Evolutionary conservation across 768 basidiomycete genomes (phyloP).

Genomic region (Naganishia antarctica): DNA sequence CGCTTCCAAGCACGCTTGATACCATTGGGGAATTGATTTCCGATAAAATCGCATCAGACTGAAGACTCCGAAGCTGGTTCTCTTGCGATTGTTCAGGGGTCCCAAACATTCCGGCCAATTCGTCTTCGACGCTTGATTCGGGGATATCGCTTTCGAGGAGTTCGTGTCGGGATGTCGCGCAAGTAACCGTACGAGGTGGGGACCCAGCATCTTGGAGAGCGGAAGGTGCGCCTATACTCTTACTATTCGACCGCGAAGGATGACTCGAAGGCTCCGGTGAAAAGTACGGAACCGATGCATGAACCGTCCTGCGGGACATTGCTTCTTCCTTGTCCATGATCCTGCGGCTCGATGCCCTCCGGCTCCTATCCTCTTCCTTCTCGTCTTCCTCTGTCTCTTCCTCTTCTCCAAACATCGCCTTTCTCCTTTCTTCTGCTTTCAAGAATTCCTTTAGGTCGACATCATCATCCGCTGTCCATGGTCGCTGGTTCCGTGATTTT

Average conservation of each 20-base stretch:
- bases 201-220: neutral
- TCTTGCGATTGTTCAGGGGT: neutral
- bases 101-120: neutral
- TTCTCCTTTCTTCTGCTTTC: slow-evolving; percentile 16
- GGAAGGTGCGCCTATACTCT: neutral
- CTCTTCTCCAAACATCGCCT: slow-evolving; percentile 7
- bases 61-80: neutral
- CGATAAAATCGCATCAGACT: neutral
- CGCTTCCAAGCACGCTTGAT: neutral
- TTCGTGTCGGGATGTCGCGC: neutral
- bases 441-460: slow-evolving; percentile 8
- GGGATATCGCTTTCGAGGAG: neutral
- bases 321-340: slow-evolving; percentile 17
- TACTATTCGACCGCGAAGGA: neutral
- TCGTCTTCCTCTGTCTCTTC: neutral
- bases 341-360: too few relatives aligned
- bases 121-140: slow-evolving; percentile 4
- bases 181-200: neutral
- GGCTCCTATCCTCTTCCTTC: neutral
- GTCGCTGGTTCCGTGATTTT: neutral
- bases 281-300: slow-evolving; percentile 5
- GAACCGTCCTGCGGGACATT: slow-evolving; percentile 13
- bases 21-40: neutral
- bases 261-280: neutral
- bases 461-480: slow-evolving; percentile 20